Conservation (phyloP, 73 alveolate genomes). For the Effrenium voratum region DNA sequence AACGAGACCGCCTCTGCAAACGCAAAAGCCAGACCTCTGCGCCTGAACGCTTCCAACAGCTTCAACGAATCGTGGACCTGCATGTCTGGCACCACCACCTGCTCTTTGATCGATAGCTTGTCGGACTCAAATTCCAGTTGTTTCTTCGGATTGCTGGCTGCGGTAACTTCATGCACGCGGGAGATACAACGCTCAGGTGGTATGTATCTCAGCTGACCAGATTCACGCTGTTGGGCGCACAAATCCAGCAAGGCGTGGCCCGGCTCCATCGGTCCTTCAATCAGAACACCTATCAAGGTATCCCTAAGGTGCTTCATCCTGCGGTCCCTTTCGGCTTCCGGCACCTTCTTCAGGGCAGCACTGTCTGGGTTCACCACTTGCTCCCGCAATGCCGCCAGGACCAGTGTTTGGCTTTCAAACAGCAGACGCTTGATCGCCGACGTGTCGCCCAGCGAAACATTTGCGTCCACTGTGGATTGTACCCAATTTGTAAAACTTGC, state of each 20-base stretch:
- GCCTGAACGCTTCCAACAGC: background rate
- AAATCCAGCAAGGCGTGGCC: background rate
- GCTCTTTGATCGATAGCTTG: too few species aligned
- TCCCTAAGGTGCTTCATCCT: background rate
- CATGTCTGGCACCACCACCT: too few species aligned
- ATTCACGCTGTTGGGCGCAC: too few species aligned
- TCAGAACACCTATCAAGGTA: background rate
- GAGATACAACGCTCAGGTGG: too few species aligned
- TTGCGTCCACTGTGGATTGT: background rate
- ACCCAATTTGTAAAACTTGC: background rate
- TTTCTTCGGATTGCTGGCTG: too few species aligned
- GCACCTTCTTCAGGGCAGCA: background rate
- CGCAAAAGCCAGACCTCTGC: background rate
- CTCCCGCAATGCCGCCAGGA: background rate
- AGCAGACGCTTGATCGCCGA: background rate
- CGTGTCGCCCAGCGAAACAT: background rate
- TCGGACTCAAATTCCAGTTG: too few species aligned
- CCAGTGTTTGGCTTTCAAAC: slow-evolving; percentile 10
- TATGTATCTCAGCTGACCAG: too few species aligned
- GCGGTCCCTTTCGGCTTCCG: background rate
- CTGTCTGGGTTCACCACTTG: background rate
- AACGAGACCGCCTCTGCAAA: background rate
- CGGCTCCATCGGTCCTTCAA: background rate
- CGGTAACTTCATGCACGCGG: too few species aligned
- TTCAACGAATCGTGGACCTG: too few species aligned